These are phyloP conservation scores for Krasilnikovozyma curviuscula DNA, from an alignment of 768 basidiomycete species.

Conservation along the genomic window DNA sequence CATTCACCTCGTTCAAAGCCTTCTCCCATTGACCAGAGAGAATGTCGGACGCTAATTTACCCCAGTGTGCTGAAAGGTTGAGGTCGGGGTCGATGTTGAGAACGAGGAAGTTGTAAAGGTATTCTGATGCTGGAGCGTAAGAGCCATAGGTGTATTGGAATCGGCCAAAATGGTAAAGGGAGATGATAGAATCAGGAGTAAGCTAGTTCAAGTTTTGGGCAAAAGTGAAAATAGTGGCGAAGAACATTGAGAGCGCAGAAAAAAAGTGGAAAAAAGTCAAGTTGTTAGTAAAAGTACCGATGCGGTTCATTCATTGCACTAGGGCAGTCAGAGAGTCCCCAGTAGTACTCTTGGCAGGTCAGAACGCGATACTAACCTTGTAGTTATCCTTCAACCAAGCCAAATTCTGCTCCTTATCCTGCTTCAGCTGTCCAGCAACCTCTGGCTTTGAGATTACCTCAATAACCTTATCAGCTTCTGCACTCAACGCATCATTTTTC, in stretches of 20 bases:
- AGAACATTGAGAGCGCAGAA: background rate
- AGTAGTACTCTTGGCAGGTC: background rate
- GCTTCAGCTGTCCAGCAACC: slow-evolving; percentile 77
- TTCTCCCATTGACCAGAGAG: slow-evolving; percentile 85
- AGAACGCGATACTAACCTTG: slow-evolving; percentile 36
- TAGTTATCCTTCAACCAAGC: slow-evolving; percentile 87
- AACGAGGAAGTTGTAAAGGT: slow-evolving; percentile 95
- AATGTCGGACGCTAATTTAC: slow-evolving; percentile 91
- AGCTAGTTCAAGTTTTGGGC: no score
- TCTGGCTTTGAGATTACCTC: slow-evolving; percentile 95
- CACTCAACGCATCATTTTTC: slow-evolving; percentile 63
- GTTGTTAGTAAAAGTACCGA: no score
- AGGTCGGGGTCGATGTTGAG: slow-evolving; percentile 84
- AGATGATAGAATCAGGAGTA: slow-evolving; percentile 82
- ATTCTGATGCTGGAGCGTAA: slow-evolving; percentile 90
- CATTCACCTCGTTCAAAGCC: slow-evolving; percentile 87
- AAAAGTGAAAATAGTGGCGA: no score
- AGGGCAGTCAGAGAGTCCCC: background rate
- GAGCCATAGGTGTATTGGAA: slow-evolving; percentile 98
- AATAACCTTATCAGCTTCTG: slow-evolving; percentile 77
- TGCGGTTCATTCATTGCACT: no score
- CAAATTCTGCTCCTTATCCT: slow-evolving; percentile 93
- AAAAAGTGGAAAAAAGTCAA: background rate
- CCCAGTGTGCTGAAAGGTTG: slow-evolving; percentile 95
- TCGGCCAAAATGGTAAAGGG: slow-evolving; percentile 91